phyloP scores from a whole-genome alignment of 257 asterid species.

The Lantana camara region DNA sequence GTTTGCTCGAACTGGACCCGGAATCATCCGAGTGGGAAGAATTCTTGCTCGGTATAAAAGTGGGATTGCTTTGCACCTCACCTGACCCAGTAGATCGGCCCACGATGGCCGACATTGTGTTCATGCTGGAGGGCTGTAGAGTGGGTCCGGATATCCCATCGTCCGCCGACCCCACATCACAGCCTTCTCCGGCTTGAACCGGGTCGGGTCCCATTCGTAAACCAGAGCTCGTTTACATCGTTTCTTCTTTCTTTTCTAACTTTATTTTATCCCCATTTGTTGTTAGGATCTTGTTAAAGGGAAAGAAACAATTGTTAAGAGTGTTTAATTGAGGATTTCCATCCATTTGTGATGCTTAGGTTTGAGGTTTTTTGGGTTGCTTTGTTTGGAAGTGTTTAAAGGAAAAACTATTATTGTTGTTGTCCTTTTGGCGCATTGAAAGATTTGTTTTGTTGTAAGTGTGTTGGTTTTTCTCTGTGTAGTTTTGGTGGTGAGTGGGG shows the following conservation, averaged over 20 bases:
- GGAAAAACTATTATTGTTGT: background rate
- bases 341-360: background rate
- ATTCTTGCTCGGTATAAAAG: slow-evolving; percentile 75
- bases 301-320: background rate
- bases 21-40: slow-evolving; percentile 90
- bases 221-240: slow-evolving; percentile 26
- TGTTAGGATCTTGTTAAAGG: slow-evolving; percentile 1
- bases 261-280: background rate
- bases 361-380: background rate
- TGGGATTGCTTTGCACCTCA: slow-evolving; percentile 75
- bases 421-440: background rate
- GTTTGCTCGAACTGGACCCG: slow-evolving; percentile 73
- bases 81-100: slow-evolving; percentile 71
- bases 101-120: slow-evolving; percentile 68
- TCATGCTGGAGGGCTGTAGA: slow-evolving; percentile 84
- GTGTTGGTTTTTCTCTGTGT: background rate
- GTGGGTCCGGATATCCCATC: slow-evolving; percentile 66
- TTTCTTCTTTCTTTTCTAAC: background rate
- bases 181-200: slow-evolving; percentile 58
- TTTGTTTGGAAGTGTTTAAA: background rate
- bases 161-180: slow-evolving; percentile 66
- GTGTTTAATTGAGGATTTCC: background rate
- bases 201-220: background rate
- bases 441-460: background rate
- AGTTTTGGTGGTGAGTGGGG: slow-evolving; percentile 12